Evolutionary conservation across 2,329 filamentous ascomycete genomes (phyloP).

Genomic region (Xylariaceae sp.): DNA sequence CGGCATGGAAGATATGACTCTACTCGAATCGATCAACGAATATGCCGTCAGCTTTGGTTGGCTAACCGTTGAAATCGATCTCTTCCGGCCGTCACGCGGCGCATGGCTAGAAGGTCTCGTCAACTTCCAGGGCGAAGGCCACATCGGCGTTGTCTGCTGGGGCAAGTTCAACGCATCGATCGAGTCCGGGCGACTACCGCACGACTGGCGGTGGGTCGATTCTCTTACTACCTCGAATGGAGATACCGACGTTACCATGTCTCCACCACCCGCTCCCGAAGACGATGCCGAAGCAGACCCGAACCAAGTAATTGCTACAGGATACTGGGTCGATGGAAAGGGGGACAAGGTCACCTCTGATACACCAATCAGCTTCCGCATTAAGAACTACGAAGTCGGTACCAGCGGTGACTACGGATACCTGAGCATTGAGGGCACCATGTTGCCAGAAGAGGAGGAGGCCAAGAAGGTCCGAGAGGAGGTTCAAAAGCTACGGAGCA

Average conservation of each 20-base stretch:
- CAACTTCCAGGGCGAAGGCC: constrained; percentile 81
- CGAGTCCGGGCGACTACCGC: constrained; percentile 68
- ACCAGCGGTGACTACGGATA: constrained; percentile 72
- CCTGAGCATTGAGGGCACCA: constrained; percentile 81
- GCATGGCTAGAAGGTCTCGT: constrained; percentile 73
- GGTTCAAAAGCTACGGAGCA: constrained; percentile 36
- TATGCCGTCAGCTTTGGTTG: constrained; percentile 83
- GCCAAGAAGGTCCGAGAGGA: constrained; percentile 52
- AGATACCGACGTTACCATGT: constrained; percentile 27
- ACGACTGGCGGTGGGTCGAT: constrained; percentile 74
- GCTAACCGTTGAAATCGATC: constrained; percentile 78
- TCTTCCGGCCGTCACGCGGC: constrained; percentile 72
- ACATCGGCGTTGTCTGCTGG: constrained; percentile 83
- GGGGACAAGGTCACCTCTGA: constrained; percentile 59
- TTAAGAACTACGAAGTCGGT: constrained; percentile 79
- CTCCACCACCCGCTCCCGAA: constrained; percentile 34
- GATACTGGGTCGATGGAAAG: constrained; percentile 68
- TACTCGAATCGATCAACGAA: constrained; percentile 61
- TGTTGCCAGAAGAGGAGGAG: constrained; percentile 67
- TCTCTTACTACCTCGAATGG: constrained; percentile 42
- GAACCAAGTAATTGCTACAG: constrained; percentile 51
- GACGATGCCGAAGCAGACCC: constrained; percentile 37
- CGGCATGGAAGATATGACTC: constrained; percentile 39
- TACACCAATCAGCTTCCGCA: constrained; percentile 68
- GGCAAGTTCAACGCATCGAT: constrained; percentile 91